Percentiles rank a stretch among this genome's conserved stretches.
Conservation (phyloP, 768 basidiomycete genomes). For the Trichaptum fuscoviolaceum region DNA sequence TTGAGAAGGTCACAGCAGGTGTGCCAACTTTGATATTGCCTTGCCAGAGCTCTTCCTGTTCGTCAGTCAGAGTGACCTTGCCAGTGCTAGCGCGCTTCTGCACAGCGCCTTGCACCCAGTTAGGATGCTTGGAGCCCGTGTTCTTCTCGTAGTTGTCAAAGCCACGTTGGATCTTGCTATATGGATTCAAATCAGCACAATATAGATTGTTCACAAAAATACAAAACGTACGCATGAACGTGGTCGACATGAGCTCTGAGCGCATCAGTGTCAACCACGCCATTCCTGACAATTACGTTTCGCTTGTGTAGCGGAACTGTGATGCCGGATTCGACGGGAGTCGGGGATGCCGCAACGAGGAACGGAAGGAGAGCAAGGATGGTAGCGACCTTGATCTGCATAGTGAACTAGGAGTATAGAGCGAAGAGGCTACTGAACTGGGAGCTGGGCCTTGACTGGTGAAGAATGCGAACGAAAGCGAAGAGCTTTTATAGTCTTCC, state of each 20-base stretch:
- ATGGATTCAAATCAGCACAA: not conserved
- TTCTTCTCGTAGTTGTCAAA: slow-evolving; percentile 41
- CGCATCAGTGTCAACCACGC: slow-evolving; percentile 21
- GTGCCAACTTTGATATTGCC: slow-evolving; percentile 34
- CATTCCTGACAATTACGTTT: slow-evolving; percentile 17
- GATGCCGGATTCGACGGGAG: slow-evolving; percentile 11
- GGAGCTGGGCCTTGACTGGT: not conserved
- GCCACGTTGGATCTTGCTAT: slow-evolving; percentile 38
- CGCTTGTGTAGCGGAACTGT: slow-evolving; percentile 29
- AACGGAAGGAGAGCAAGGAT: slow-evolving; percentile 8
- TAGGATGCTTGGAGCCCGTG: slow-evolving; percentile 36
- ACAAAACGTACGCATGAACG: slow-evolving; percentile 16
- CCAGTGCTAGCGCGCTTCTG: slow-evolving; percentile 1
- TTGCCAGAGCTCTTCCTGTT: slow-evolving; percentile 27
- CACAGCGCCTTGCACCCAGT: slow-evolving; percentile 10
- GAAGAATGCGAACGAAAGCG: not conserved
- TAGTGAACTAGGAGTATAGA: not conserved
- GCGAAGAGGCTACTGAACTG: not conserved
- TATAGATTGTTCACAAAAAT: not conserved
- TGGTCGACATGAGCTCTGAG: slow-evolving; percentile 21
- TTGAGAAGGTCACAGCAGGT: slow-evolving; percentile 25
- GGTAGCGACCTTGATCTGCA: not conserved
- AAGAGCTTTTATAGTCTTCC: not conserved
- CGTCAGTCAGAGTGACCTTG: slow-evolving; percentile 20
- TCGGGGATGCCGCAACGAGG: slow-evolving; percentile 13